Evolutionary conservation across 768 basidiomycete genomes (phyloP), one percentile per base, ranked within the genome.

Genomic region (Calocybe gangraenosa): DNA sequence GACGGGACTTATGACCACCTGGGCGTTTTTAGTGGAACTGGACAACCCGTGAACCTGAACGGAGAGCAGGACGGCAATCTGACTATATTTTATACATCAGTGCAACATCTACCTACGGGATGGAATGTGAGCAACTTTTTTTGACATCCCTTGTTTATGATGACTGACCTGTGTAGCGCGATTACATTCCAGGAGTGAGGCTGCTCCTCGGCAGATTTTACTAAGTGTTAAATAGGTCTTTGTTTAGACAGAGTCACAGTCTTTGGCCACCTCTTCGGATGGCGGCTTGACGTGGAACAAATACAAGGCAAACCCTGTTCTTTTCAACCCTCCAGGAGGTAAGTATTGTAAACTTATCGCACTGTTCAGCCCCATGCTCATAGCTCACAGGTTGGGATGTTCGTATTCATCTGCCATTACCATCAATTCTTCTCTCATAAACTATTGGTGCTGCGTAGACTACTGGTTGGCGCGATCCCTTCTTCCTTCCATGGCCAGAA

Each of bases 61-160:
- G 40, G 40, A 1, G 19, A 32, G 17, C 15, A 18, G 15, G 30
- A 41, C 30, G 40, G 40, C 25, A 41, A 32, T 19, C 19, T 41
- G 28, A 41, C 40, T 5, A 18, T 32, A 17, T 32, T 41, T 41
- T 41, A 41, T 41, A 41, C 40, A 7, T 41, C 40, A 15, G 40
- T 41, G 28, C 5, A 41, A 17, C 28, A 31, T 17, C 17, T 41
- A 17, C 40, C 40, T 14, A 41, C 30, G 2, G 28, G 8, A 10
- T 41, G 40, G 40, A 41, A 41, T 32, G 40, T 41, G 2, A 41
- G 40, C 18, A 18, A 7, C 3, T 32, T 6, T 9, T 9, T 18
- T n/a, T n/a, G n/a, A n/a, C n/a, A n/a, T n/a, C n/a, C n/a, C n/a
- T n/a, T n/a, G n/a, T n/a, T n/a, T n/a, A n/a, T n/a, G n/a, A n/a